Conservation (phyloP, 345 rosid genomes). For the Microcos paniculata region DNA sequence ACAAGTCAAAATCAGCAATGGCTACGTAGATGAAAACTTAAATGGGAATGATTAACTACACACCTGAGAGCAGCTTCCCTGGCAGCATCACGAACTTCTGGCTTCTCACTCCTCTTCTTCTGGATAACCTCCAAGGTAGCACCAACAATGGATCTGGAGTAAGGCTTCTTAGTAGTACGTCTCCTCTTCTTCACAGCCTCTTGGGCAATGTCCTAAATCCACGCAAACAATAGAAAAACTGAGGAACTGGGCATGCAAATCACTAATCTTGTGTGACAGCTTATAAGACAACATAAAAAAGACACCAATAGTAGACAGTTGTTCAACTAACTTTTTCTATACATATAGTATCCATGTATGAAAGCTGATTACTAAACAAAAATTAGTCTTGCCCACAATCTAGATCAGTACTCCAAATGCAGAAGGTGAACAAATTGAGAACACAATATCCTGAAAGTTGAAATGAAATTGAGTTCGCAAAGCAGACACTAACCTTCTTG, state of each 20-base stretch:
- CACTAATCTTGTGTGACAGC: not conserved
- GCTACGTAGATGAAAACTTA: not conserved
- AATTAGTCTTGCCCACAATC: not conserved
- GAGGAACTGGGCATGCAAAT: not conserved
- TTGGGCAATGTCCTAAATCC: constrained; percentile 54
- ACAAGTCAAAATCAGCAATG: not conserved
- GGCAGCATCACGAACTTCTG: constrained; percentile 81
- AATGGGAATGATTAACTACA: not conserved
- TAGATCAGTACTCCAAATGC: not conserved
- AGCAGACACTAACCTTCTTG: constrained; percentile 47
- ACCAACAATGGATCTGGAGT: constrained; percentile 76
- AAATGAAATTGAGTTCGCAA: not conserved
- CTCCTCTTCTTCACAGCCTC: constrained; percentile 73
- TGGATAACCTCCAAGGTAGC: constrained; percentile 71
- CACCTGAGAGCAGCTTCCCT: constrained; percentile 71
- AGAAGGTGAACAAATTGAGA: not conserved
- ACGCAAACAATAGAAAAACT: not conserved
- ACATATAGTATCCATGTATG: too few species aligned
- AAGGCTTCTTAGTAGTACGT: constrained; percentile 64
- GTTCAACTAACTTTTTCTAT: too few species aligned
- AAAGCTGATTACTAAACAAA: not conserved
- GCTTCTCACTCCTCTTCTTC: constrained; percentile 73
- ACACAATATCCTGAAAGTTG: not conserved
- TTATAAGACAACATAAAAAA: not conserved
- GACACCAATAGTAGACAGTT: not conserved